A percentile compares a stretch with the other conserved stretches of the same genome.
phyloP scores from a whole-genome alignment of 2,329 filamentous ascomycete genomes.

The Trichoderma cornu-damae region DNA sequence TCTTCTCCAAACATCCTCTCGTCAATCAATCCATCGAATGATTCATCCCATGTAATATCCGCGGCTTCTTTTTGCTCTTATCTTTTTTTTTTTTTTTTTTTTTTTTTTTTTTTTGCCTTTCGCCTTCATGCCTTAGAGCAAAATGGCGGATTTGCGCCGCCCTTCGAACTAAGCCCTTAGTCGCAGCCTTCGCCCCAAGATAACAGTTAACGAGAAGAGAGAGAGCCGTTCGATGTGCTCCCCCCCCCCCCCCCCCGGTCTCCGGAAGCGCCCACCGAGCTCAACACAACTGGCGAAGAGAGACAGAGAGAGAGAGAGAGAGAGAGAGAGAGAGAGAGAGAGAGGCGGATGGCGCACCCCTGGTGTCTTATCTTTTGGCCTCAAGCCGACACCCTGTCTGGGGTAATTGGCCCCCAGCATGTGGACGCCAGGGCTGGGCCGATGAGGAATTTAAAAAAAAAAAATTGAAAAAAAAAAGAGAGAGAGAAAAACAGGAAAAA shows the following conservation, averaged over 20 bases:
- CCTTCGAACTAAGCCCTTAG: conserved; percentile 17
- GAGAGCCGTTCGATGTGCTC: not conserved
- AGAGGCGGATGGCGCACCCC: conserved; percentile 5
- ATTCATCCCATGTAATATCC: not conserved
- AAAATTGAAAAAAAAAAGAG: not conserved
- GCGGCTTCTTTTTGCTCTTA: not conserved
- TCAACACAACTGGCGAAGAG: not conserved
- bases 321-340: not conserved
- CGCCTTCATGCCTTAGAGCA: conserved; percentile 2
- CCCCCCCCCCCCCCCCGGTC: conserved; percentile 1
- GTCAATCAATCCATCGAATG: no score
- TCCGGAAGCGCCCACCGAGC: not conserved
- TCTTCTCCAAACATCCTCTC: no score
- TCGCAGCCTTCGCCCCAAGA: conserved; percentile 10
- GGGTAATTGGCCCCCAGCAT: conserved; percentile 14
- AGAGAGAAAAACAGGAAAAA: conserved; percentile 2
- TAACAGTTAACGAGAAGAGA: conserved; percentile 7
- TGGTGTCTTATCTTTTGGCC: conserved; percentile 19
- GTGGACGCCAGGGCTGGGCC: conserved; percentile 3
- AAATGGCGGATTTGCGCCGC: conserved; percentile 13
- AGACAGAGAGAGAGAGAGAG: not conserved
- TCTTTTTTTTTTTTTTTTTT: not conserved
- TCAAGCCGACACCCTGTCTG: conserved; percentile 10
- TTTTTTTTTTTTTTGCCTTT: not conserved
- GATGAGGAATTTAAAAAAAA: not conserved